Evolutionary conservation across 768 basidiomycete genomes (phyloP).

Genomic region (Tylopilus vinaceipallidus): DNA sequence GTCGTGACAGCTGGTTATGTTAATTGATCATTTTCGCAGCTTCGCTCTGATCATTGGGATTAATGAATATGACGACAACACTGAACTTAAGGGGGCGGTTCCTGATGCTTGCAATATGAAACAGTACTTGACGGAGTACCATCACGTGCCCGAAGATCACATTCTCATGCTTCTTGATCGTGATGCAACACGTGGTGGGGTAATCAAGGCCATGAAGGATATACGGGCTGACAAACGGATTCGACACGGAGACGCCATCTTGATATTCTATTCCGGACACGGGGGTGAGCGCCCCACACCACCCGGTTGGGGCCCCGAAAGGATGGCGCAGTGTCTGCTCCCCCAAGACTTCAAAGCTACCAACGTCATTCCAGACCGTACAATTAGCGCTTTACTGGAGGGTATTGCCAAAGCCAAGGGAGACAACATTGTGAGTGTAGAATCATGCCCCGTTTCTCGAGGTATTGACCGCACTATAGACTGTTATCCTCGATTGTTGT

Average conservation of each 20-base stretch:
- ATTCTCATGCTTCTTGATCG: slow-evolving; percentile 38
- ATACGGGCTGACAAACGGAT: slow-evolving; percentile 30
- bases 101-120: slow-evolving; percentile 42
- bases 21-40: too few species aligned
- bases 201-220: slow-evolving; percentile 26
- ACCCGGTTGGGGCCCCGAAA: slow-evolving; percentile 19
- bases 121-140: slow-evolving; percentile 30
- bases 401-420: slow-evolving; percentile 38
- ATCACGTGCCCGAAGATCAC: slow-evolving; percentile 31
- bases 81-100: slow-evolving; percentile 36
- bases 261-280: slow-evolving; percentile 47
- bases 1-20: too few species aligned
- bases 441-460: neutral
- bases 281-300: slow-evolving; percentile 37
- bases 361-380: slow-evolving; percentile 43
- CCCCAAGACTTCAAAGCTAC: slow-evolving; percentile 33
- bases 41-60: slow-evolving; percentile 46
- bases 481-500: slow-evolving; percentile 47
- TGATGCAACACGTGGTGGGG: slow-evolving; percentile 35
- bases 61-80: slow-evolving; percentile 31
- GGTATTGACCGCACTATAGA: slow-evolving; percentile 26
- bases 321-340: slow-evolving; percentile 28
- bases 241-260: slow-evolving; percentile 30
- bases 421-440: slow-evolving; percentile 41
- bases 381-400: slow-evolving; percentile 37